Conservation (phyloP, 2,329 filamentous ascomycete genomes). For the Celoporthe dispersa region DNA sequence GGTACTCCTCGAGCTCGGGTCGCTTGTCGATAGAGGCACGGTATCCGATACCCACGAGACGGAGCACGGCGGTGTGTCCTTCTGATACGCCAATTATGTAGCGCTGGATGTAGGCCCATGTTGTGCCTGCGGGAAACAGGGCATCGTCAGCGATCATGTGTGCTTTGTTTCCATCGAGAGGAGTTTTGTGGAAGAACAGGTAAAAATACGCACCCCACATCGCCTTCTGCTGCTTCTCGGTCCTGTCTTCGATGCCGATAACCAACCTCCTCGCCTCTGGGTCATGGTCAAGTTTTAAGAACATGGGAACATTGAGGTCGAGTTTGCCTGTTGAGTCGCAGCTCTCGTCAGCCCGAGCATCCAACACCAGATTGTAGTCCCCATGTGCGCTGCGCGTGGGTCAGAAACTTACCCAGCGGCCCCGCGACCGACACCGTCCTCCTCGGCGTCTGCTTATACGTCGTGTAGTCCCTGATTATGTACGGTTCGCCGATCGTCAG, state of each 20-base stretch:
- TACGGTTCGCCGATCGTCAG: conserved; percentile 70
- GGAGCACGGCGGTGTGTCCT: conserved; percentile 90
- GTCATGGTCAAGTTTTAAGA: conserved; percentile 74
- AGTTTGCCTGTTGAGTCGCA: conserved; percentile 63
- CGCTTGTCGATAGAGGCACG: conserved; percentile 82
- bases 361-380: conserved; percentile 21
- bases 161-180: not conserved
- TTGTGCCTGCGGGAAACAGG: conserved; percentile 67
- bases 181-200: not conserved
- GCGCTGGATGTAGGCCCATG: conserved; percentile 86
- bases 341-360: conserved; percentile 27
- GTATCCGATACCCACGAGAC: conserved; percentile 94
- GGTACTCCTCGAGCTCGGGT: conserved; percentile 74
- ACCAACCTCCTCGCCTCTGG: conserved; percentile 63
- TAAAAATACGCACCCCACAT: conserved; percentile 79
- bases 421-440: conserved; percentile 77
- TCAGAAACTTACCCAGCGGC: conserved; percentile 68
- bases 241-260: conserved; percentile 71
- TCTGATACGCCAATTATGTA: conserved; percentile 94
- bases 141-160: conserved; percentile 32
- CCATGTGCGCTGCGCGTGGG: conserved; percentile 7
- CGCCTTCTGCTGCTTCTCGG: conserved; percentile 76
- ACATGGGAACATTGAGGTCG: conserved; percentile 78
- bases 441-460: conserved; percentile 64
- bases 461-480: conserved; percentile 57